A percentile compares a stretch with the other conserved stretches of the same genome.
Evolutionary conservation across 129 eudicot species (phyloP).

Genomic region (Scalesia atractyloides): DNA sequence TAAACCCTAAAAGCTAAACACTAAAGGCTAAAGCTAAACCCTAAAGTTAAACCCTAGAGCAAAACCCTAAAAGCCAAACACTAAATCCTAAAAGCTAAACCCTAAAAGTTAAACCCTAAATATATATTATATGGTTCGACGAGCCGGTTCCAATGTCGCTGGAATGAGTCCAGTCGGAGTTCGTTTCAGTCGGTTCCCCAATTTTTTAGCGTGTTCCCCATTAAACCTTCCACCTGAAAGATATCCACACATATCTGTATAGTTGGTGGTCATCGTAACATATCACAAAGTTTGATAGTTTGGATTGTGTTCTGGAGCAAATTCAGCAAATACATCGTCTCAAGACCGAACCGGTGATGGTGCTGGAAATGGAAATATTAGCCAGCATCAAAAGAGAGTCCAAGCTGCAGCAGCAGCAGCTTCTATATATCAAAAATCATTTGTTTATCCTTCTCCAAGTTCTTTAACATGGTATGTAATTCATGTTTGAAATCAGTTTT

Average conservation of each 20-base stretch:
- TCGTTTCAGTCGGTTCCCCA: too few relatives aligned
- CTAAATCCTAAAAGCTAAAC: too few relatives aligned
- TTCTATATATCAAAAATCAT: constrained; percentile 78
- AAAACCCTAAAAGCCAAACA: too few relatives aligned
- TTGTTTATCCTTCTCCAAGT: constrained; percentile 81
- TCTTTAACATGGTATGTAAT: constrained; percentile 60
- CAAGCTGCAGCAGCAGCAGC: constrained; percentile 98
- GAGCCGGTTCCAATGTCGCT: too few relatives aligned
- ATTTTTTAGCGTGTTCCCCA: too few relatives aligned
- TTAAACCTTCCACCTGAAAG: too few relatives aligned
- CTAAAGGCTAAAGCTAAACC: too few relatives aligned
- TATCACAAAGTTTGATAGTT: constrained; percentile 8
- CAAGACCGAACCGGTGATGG: constrained; percentile 59
- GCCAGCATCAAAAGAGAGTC: constrained; percentile 70
- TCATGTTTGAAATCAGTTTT: constrained; percentile 3
- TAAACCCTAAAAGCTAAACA: too few relatives aligned
- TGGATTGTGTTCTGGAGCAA: constrained; percentile 48
- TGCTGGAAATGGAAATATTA: constrained; percentile 43
- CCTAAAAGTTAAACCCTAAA: too few relatives aligned
- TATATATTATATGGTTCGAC: too few relatives aligned
- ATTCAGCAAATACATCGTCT: constrained; percentile 45
- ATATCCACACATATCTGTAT: neutral
- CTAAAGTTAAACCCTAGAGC: too few relatives aligned
- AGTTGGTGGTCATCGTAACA: neutral
- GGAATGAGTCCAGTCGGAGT: too few relatives aligned